phyloP scores from a whole-genome alignment of 108 stramenopile species.

The Fragilariopsis cylindrus region DNA sequence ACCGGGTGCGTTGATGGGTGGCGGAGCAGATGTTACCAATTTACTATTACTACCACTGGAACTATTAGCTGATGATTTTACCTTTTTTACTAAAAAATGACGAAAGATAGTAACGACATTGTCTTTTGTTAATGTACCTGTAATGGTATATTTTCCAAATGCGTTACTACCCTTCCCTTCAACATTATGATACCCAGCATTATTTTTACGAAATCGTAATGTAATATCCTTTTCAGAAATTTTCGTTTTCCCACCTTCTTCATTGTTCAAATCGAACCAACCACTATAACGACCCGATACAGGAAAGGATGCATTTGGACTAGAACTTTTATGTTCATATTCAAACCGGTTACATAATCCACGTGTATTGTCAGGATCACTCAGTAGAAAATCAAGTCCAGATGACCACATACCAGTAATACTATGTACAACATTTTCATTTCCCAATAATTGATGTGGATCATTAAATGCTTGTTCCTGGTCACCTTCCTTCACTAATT shows the following conservation, averaged over 20 bases:
- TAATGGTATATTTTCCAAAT: constrained; percentile 83
- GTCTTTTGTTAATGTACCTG: constrained; percentile 64
- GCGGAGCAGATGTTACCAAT: constrained; percentile 41
- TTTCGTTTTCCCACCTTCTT: constrained; percentile 45
- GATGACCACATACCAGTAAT: constrained; percentile 77
- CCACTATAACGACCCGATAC: constrained; percentile 78
- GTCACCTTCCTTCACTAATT: constrained; percentile 41
- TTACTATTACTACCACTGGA: background rate
- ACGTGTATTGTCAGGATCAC: constrained; percentile 57
- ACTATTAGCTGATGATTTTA: constrained; percentile 13
- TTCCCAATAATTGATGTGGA: constrained; percentile 5
- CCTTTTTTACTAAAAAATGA: constrained; percentile 56
- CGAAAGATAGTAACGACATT: constrained; percentile 75
- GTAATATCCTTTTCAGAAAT: constrained; percentile 70
- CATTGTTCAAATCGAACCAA: constrained; percentile 62
- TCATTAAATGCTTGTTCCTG: constrained; percentile 50
- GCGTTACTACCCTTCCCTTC: constrained; percentile 77
- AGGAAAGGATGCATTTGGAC: constrained; percentile 49
- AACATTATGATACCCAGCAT: constrained; percentile 76
- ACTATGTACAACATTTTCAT: constrained; percentile 56
- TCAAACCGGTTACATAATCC: constrained; percentile 75
- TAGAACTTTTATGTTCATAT: constrained; percentile 74
- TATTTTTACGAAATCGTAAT: constrained; percentile 73
- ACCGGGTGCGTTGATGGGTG: constrained; percentile 45
- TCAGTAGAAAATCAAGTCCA: constrained; percentile 62